Evolutionary conservation across 78 protist genomes (phyloP).

Genomic region (Dictyostelium brefeldianum): DNA sequence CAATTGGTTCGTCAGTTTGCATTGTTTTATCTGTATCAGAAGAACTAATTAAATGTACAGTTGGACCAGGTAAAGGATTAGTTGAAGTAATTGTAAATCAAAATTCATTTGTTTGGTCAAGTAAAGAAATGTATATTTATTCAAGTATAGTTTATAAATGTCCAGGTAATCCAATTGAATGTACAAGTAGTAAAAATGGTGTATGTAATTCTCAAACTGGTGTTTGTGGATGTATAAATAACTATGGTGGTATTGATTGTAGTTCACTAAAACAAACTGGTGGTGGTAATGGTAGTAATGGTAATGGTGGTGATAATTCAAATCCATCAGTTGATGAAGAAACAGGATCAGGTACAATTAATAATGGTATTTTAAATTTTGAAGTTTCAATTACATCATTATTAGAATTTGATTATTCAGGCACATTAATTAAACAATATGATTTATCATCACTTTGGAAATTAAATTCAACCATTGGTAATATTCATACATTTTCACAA

Average conservation of each 20-base stretch:
- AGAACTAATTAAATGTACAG: neutral
- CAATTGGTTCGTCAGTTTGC: neutral
- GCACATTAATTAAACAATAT: neutral
- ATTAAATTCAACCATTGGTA: no score
- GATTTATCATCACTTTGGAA: neutral
- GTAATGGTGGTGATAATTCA: neutral
- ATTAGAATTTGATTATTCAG: neutral
- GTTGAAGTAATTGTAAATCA: neutral
- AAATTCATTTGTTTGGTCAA: neutral
- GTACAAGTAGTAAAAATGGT: neutral
- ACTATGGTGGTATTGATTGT: slow-evolving; percentile 27
- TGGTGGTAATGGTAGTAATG: no score
- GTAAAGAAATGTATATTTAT: neutral
- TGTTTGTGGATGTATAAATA: neutral
- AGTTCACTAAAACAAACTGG: neutral
- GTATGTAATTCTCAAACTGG: neutral
- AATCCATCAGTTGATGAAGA: neutral
- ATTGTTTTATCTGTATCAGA: neutral
- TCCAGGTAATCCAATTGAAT: slow-evolving; percentile 22
- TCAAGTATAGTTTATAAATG: neutral
- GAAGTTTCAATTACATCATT: neutral
- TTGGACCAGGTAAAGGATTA: neutral
- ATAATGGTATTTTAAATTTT: neutral
- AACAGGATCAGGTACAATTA: neutral
- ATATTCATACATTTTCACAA: neutral